Conservation (phyloP, 2,329 filamentous ascomycete species). For the Thielaviopsis ethacetica region DNA sequence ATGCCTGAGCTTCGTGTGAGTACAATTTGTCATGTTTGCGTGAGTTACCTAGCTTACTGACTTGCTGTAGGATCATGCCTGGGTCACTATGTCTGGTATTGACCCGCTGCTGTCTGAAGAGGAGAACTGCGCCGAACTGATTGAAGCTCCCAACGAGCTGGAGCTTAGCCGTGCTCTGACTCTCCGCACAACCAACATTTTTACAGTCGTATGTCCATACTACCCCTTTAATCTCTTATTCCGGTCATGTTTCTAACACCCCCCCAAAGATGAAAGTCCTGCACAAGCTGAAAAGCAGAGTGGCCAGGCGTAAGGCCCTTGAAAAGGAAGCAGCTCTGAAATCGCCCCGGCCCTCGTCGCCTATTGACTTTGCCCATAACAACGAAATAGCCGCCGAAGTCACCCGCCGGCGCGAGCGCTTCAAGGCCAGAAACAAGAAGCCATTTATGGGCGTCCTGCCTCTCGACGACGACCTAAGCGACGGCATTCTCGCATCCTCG, state of each 20-base stretch:
- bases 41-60: neutral
- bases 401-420: constrained; percentile 5
- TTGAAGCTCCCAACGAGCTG: constrained; percentile 74
- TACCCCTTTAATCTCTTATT: neutral
- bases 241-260: neutral
- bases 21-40: neutral
- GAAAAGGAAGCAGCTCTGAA: neutral
- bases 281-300: constrained; percentile 59
- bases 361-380: constrained; percentile 8
- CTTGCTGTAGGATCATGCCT: constrained; percentile 57
- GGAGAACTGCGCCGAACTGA: constrained; percentile 68
- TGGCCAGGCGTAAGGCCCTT: constrained; percentile 29
- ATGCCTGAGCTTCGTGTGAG: constrained; percentile 67
- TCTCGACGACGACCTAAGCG: constrained; percentile 20
- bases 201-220: constrained; percentile 52
- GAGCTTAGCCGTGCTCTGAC: constrained; percentile 88
- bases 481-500: neutral
- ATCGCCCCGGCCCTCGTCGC: constrained; percentile 6
- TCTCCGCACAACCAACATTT: constrained; percentile 67
- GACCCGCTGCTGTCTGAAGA: constrained; percentile 66
- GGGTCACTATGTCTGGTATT: constrained; percentile 69
- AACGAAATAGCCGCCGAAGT: constrained; percentile 2
- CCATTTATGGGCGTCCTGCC: constrained; percentile 14
- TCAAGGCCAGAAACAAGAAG: constrained; percentile 1
- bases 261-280: constrained; percentile 68